phyloP scores from a whole-genome alignment of 2,329 filamentous ascomycete species.

The Elsinoe fawcettii region DNA sequence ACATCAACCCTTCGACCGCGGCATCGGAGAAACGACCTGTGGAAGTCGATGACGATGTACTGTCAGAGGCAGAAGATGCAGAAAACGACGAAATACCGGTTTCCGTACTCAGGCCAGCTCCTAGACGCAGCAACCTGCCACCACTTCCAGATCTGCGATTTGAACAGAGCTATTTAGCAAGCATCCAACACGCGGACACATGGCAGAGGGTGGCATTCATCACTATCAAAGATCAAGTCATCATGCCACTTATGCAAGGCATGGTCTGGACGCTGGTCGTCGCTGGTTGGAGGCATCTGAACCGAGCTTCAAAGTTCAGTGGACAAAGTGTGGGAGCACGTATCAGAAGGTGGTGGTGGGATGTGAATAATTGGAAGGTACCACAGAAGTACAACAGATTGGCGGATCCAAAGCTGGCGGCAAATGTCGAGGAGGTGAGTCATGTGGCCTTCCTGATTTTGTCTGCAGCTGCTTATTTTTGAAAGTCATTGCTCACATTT shows the following conservation, averaged over 20 bases:
- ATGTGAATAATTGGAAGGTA: slow-evolving; percentile 81
- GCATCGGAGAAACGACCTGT: slow-evolving; percentile 60
- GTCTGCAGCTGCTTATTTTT: background rate
- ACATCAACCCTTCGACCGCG: slow-evolving; percentile 72
- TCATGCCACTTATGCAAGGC: slow-evolving; percentile 83
- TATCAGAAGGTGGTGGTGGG: slow-evolving; percentile 88
- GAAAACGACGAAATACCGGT: slow-evolving; percentile 63
- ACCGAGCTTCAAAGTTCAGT: slow-evolving; percentile 65
- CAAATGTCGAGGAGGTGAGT: slow-evolving; percentile 32
- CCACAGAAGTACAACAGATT: slow-evolving; percentile 37
- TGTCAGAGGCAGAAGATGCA: slow-evolving; percentile 41
- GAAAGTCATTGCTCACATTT: slow-evolving; percentile 18
- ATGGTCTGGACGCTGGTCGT: slow-evolving; percentile 79
- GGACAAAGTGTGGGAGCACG: slow-evolving; percentile 70
- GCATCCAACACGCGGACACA: slow-evolving; percentile 69
- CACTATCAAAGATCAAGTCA: slow-evolving; percentile 78
- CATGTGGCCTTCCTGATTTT: background rate
- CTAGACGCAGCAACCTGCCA: slow-evolving; percentile 56
- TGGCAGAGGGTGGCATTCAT: slow-evolving; percentile 77
- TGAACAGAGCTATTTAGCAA: slow-evolving; percentile 95
- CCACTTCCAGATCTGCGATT: slow-evolving; percentile 77
- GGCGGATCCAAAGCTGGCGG: slow-evolving; percentile 28
- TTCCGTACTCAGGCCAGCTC: slow-evolving; percentile 51
- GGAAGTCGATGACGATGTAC: slow-evolving; percentile 32
- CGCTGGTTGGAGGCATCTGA: slow-evolving; percentile 85